A percentile compares a stretch with the other conserved stretches of the same genome.
These are phyloP conservation scores for Albifimbria verrucaria DNA, from an alignment of 2,329 filamentous ascomycete genomes.

Conservation along the genomic window DNA sequence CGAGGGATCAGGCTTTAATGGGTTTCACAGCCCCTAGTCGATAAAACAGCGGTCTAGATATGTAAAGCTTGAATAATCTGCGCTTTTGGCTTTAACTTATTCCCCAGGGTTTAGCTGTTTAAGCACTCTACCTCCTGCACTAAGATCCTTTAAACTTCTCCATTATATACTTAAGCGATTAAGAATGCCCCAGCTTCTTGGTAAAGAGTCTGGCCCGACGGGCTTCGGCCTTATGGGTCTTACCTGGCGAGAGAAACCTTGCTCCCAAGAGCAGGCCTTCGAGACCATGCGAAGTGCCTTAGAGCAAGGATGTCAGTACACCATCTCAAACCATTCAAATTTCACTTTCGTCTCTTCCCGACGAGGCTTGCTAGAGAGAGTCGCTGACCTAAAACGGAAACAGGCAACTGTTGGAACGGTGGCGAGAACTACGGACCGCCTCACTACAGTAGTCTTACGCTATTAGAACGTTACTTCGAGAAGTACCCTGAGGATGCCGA, in stretches of 20 bases:
- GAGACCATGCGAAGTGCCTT: not conserved
- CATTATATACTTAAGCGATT: not conserved
- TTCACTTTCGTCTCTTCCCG: not conserved
- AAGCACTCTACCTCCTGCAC: too few relatives aligned
- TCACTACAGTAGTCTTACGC: not conserved
- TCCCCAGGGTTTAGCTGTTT: not conserved
- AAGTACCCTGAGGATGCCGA: not conserved
- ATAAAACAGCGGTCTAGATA: too few relatives aligned
- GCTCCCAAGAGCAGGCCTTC: not conserved
- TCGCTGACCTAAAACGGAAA: not conserved
- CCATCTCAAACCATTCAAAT: too few relatives aligned
- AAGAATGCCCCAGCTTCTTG: not conserved
- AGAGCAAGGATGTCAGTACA: not conserved
- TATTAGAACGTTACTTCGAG: not conserved
- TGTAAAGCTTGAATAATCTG: not conserved
- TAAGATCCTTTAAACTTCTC: not conserved
- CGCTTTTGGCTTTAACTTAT: not conserved
- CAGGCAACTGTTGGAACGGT: not conserved
- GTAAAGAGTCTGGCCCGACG: not conserved
- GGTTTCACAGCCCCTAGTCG: not conserved
- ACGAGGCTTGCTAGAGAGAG: too few relatives aligned
- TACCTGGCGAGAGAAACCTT: not conserved
- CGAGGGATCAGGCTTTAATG: not conserved
- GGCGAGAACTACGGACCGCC: not conserved
- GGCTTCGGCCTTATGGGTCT: not conserved